These are phyloP conservation scores for Cercophora scortea DNA, from an alignment of 495 filamentous ascomycete species.

Conservation along the genomic window DNA sequence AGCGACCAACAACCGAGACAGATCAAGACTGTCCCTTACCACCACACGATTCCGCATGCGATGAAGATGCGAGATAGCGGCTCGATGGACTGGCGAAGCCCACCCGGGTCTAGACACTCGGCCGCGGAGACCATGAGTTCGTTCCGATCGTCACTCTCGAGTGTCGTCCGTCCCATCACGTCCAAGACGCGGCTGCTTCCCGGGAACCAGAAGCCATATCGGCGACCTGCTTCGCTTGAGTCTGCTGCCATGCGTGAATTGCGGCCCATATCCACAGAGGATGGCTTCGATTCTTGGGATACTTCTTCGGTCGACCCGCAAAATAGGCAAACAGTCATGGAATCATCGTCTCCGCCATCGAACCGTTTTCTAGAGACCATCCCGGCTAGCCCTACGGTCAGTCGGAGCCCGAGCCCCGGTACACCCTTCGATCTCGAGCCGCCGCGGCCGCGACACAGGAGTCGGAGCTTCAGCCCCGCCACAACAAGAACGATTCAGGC, in stretches of 20 bases:
- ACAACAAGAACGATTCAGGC: conserved; percentile 14
- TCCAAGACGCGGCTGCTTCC: conserved; percentile 41
- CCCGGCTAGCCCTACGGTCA: conserved; percentile 47
- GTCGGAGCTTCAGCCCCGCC: conserved; percentile 37
- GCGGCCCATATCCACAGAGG: conserved; percentile 22
- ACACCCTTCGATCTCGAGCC: conserved; percentile 35
- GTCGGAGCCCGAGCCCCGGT: conserved; percentile 42
- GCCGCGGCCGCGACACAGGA: conserved; percentile 27
- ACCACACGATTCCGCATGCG: conserved; percentile 26
- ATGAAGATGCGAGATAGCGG: conserved; percentile 14
- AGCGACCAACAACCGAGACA: conserved; percentile 17
- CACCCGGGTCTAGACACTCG: conserved; percentile 35
- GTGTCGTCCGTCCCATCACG: conserved; percentile 41
- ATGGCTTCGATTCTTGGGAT: conserved; percentile 65
- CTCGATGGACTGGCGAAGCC: conserved; percentile 22
- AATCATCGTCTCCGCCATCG: conserved; percentile 32
- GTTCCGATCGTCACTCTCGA: conserved; percentile 44
- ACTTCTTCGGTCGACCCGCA: conserved; percentile 54
- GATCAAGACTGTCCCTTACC: conserved; percentile 41
- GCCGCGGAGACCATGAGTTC: conserved; percentile 44
- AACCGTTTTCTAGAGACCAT: conserved; percentile 51
- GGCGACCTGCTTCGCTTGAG: conserved; percentile 29
- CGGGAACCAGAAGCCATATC: conserved; percentile 17
- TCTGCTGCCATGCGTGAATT: conserved; percentile 23
- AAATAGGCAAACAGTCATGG: conserved; percentile 45